These are phyloP conservation scores for Sarocladiaceae sp. DNA, from an alignment of 2,329 filamentous ascomycete species.

Conservation along the genomic window DNA sequence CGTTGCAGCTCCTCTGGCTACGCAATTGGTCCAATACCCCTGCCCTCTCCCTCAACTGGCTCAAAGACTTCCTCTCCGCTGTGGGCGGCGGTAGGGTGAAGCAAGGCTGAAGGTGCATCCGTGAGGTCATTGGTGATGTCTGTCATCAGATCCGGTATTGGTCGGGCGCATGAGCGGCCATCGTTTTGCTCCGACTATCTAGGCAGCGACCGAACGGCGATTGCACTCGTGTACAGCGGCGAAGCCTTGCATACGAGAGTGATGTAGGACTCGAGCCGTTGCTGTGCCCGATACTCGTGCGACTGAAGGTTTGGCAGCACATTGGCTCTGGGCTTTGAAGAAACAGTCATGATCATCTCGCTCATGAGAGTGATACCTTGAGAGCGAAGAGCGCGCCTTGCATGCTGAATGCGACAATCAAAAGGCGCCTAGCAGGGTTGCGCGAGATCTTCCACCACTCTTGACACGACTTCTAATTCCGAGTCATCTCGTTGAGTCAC, in stretches of 20 bases:
- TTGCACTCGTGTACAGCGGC: not conserved
- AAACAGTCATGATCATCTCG: no score
- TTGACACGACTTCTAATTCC: not conserved
- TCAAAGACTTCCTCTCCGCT: not conserved
- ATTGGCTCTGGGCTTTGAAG: no score
- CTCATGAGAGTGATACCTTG: not conserved
- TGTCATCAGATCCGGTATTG: not conserved
- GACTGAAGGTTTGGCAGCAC: no score
- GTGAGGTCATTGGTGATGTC: conserved; percentile 7
- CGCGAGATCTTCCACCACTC: not conserved
- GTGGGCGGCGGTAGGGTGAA: not conserved
- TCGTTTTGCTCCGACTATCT: not conserved
- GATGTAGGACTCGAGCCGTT: no score
- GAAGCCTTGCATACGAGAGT: not conserved
- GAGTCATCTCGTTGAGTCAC: not conserved
- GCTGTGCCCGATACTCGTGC: not conserved
- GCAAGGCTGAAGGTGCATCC: conserved; percentile 8
- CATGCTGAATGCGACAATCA: not conserved
- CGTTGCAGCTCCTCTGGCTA: not conserved
- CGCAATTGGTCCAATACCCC: not conserved
- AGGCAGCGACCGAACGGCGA: conserved; percentile 1
- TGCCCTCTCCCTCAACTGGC: not conserved
- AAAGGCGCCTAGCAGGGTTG: not conserved
- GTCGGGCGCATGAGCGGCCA: not conserved
- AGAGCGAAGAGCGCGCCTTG: not conserved